Evolutionary conservation across 495 filamentous ascomycete species (phyloP).

Genomic region (Neurospora sp.): DNA sequence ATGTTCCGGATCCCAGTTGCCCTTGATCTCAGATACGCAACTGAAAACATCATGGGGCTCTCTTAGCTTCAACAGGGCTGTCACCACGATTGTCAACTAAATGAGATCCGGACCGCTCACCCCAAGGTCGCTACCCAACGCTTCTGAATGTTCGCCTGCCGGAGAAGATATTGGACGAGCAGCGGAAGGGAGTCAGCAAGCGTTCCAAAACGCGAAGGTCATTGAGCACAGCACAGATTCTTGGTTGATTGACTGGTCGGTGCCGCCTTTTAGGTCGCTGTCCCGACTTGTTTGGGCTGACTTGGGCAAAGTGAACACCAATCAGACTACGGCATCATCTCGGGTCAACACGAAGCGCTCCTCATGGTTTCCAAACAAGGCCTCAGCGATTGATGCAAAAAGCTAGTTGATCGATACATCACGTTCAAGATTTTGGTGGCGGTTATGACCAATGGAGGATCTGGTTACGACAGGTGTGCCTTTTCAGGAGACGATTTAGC

Average conservation of each 20-base stretch:
- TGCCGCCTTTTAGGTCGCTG: background rate
- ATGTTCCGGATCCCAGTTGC: constrained; percentile 47
- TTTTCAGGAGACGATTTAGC: background rate
- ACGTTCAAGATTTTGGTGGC: background rate
- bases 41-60: constrained; percentile 15
- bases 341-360: background rate
- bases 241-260: background rate
- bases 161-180: constrained; percentile 47
- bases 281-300: background rate
- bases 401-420: background rate
- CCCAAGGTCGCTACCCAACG: constrained; percentile 43
- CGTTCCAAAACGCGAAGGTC: background rate
- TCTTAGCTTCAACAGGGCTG: constrained; percentile 46
- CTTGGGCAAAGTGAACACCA: background rate
- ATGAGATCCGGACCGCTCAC: constrained; percentile 44
- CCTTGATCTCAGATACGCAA: constrained; percentile 51
- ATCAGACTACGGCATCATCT: background rate
- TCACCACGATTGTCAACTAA: constrained; percentile 28
- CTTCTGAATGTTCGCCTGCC: constrained; percentile 43
- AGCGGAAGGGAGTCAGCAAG: constrained; percentile 46
- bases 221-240: background rate
- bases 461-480: background rate
- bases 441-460: background rate
- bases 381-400: background rate
- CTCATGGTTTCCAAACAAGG: background rate